Conservation (phyloP, 225 moss, liverwort and hornwort species). For the Marchantia polymorpha region DNA sequence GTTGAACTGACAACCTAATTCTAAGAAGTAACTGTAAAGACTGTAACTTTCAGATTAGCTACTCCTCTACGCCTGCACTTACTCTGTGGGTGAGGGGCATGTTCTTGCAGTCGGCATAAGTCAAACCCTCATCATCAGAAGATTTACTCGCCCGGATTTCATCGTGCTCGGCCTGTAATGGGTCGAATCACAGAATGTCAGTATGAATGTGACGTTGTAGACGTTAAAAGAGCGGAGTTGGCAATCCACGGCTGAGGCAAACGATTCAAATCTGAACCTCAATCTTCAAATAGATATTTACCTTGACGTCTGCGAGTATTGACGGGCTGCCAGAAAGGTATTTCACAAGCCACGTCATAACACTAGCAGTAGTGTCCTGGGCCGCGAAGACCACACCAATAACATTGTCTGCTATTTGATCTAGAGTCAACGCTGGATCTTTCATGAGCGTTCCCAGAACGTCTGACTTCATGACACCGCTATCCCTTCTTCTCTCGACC, state of each 20-base stretch:
- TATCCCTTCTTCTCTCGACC: constrained; percentile 16
- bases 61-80: not conserved
- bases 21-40: not conserved
- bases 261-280: not conserved
- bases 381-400: constrained; percentile 40
- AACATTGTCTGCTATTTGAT: constrained; percentile 37
- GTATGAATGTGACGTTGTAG: not conserved
- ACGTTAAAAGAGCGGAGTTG: not conserved
- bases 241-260: not conserved
- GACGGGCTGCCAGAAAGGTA: constrained; percentile 34
- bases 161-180: constrained; percentile 40
- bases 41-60: no score
- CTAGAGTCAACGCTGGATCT: constrained; percentile 17
- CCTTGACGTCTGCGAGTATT: constrained; percentile 32
- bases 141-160: constrained; percentile 5
- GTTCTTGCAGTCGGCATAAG: constrained; percentile 28
- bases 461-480: constrained; percentile 9
- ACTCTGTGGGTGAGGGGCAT: constrained; percentile 36
- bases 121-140: not conserved
- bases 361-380: constrained; percentile 45
- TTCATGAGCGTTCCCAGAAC: constrained; percentile 28
- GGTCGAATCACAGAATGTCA: not conserved
- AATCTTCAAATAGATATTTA: not conserved
- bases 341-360: constrained; percentile 41
- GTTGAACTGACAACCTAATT: not conserved